phyloP scores from a whole-genome alignment of 495 filamentous ascomycete species.

The Sphaerosporella brunnea region DNA sequence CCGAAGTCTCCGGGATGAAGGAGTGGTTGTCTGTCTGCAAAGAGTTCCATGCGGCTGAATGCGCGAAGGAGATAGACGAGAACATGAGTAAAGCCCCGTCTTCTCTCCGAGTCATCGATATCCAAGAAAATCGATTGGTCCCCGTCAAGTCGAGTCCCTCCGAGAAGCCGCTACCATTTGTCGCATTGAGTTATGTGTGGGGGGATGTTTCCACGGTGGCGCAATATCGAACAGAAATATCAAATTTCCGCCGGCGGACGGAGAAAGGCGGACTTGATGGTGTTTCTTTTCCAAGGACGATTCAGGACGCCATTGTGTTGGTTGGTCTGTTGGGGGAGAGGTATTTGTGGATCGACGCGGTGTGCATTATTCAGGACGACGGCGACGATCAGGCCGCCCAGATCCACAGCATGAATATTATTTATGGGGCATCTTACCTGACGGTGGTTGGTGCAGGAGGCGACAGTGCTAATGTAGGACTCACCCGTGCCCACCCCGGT shows the following conservation, averaged over 20 bases:
- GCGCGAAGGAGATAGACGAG: constrained; percentile 1
- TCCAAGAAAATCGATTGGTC: not conserved
- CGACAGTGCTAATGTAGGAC: constrained; percentile 7
- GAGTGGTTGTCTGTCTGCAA: not conserved
- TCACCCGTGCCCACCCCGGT: constrained; percentile 9
- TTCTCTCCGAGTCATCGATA: constrained; percentile 1
- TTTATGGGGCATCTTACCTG: constrained; percentile 10
- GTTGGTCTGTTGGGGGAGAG: constrained; percentile 7
- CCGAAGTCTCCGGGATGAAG: not conserved
- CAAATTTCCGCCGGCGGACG: not conserved
- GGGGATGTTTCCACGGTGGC: constrained; percentile 1
- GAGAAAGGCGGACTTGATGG: constrained; percentile 6
- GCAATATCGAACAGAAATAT: not conserved
- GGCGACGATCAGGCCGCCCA: constrained; percentile 11
- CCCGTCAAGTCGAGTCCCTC: not conserved
- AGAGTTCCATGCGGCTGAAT: not conserved
- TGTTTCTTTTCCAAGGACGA: constrained; percentile 10
- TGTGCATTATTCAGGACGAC: constrained; percentile 19
- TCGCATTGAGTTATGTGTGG: constrained; percentile 18
- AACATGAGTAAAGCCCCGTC: not conserved
- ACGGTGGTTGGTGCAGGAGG: constrained; percentile 14
- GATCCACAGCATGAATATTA: constrained; percentile 12
- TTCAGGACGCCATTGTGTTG: constrained; percentile 11
- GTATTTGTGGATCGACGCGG: constrained; percentile 18
- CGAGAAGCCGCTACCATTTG: constrained; percentile 1